Percentiles rank a stretch among this genome's conserved stretches.
These are phyloP conservation scores for Globisporangium emineosum DNA, from an alignment of 352 stramenopile species.

Conservation along the genomic window DNA sequence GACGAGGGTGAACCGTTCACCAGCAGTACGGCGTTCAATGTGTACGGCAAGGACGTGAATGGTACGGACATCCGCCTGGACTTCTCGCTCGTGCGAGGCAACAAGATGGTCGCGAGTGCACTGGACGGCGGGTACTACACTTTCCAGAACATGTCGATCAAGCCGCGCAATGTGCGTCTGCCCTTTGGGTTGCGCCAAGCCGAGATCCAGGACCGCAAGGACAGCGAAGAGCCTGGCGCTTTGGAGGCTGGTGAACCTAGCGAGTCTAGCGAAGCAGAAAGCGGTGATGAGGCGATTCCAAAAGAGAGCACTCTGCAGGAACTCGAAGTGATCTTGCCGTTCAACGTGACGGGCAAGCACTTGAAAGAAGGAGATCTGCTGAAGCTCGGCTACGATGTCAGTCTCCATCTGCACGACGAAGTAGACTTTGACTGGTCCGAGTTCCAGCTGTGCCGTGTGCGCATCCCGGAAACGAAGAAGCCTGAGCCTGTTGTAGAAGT, in stretches of 20 bases:
- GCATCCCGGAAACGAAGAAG: constrained; percentile 28
- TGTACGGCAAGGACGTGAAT: constrained; percentile 42
- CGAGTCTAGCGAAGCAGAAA: not conserved
- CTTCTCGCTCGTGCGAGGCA: constrained; percentile 57
- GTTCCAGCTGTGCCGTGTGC: constrained; percentile 41
- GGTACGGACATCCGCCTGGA: constrained; percentile 37
- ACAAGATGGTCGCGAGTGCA: constrained; percentile 25
- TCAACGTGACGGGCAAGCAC: constrained; percentile 72
- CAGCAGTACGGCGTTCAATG: constrained; percentile 43
- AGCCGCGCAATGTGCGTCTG: constrained; percentile 49
- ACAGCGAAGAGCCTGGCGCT: not conserved
- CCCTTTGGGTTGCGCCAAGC: constrained; percentile 69
- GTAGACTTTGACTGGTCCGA: constrained; percentile 56
- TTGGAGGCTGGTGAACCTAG: not conserved
- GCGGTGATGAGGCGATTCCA: constrained; percentile 16
- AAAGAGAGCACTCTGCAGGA: constrained; percentile 7
- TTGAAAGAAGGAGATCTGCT: constrained; percentile 46
- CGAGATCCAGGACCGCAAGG: constrained; percentile 30
- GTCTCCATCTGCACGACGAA: constrained; percentile 48
- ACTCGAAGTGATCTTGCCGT: constrained; percentile 61
- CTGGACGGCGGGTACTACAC: constrained; percentile 45
- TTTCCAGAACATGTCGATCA: constrained; percentile 66
- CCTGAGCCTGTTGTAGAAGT: not conserved
- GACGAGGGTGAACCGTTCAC: constrained; percentile 57
- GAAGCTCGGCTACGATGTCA: constrained; percentile 46